Evolutionary conservation across 495 filamentous ascomycete species (phyloP), one percentile per base, ranked within the genome.

Genomic region (Daldinia decipiens): DNA sequence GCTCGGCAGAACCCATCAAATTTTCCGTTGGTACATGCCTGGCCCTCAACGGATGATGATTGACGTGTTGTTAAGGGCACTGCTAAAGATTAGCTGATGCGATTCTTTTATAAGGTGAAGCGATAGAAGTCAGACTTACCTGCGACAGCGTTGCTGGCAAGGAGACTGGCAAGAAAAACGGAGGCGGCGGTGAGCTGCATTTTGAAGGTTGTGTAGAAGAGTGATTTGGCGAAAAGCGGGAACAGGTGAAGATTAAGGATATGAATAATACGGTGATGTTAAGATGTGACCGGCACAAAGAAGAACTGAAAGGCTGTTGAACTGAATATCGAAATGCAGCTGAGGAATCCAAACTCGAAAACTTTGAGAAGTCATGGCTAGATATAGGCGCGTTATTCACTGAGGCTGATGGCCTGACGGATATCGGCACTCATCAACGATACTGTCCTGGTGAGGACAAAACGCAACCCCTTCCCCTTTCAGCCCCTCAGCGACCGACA

Each of bases 231-330:
- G 39, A 47, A 21, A 47, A 19, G 19, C 1, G 19, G 19, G 19
- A 19, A 24, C 12, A 4, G 43, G 43, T 24, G 19, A 47, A 12
- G 43, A 24, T 24, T 12, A 11, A 47, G 43, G 19, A 47, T 21
- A 47, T 24, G 43, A 24, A 47, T 47, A 47, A 47, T 24, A 47
- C 43, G 19, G 43, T 47, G 5, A 7, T 40, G 43, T 47, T 11
- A 24, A 47, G 19, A 47, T 47, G 43, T 47, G 43, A 21, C 43
- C 43, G 43, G 43, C 43, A 47, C 43, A 47, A 24, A 47, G 43
- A 47, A 47, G 43, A 47, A 47, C 19, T 19, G 19, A 47, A 47
- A 19, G 17, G n/a, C 27, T 29, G 27, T 47, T 47, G 43, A 47
- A 47, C 43, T 47, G 19, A 19, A 21, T 21, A 47, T 47, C 21